Evolutionary conservation across 2,329 filamentous ascomycete species (phyloP).

Genomic region (Nigrograna mackinnonii): DNA sequence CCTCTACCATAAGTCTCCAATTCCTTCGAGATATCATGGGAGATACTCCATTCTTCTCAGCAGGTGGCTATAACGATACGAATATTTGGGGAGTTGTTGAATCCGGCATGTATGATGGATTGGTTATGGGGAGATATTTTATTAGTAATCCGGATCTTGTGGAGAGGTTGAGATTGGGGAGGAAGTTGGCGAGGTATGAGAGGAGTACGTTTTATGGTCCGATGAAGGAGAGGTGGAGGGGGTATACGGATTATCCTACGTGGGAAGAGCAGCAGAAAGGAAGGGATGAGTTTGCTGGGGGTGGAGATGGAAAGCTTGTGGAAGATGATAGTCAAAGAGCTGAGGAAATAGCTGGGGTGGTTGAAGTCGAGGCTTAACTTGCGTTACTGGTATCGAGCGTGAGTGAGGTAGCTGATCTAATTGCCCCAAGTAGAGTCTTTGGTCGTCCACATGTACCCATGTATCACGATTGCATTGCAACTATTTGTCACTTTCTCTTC

Average conservation of each 20-base stretch:
- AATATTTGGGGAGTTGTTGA: conserved; percentile 56
- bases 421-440: too few species aligned
- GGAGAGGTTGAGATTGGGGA: conserved; percentile 41
- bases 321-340: too few species aligned
- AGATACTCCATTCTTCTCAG: conserved; percentile 58
- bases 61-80: conserved; percentile 56
- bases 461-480: too few species aligned
- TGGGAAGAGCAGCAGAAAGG: conserved; percentile 9
- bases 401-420: too few species aligned
- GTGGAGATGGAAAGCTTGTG: too few species aligned
- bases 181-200: conserved; percentile 42
- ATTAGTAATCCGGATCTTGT: conserved; percentile 51
- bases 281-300: background rate
- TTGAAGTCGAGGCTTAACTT: too few species aligned
- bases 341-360: too few species aligned
- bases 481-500: too few species aligned
- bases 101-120: conserved; percentile 35
- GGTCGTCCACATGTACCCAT: too few species aligned
- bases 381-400: too few species aligned
- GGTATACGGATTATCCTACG: conserved; percentile 23
- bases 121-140: conserved; percentile 49
- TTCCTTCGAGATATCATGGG: conserved; percentile 56
- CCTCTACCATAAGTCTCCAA: conserved; percentile 47
- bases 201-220: conserved; percentile 30
- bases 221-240: conserved; percentile 13